Conservation (phyloP, 331 rosid genomes). For the Pyrus hybrid region DNA sequence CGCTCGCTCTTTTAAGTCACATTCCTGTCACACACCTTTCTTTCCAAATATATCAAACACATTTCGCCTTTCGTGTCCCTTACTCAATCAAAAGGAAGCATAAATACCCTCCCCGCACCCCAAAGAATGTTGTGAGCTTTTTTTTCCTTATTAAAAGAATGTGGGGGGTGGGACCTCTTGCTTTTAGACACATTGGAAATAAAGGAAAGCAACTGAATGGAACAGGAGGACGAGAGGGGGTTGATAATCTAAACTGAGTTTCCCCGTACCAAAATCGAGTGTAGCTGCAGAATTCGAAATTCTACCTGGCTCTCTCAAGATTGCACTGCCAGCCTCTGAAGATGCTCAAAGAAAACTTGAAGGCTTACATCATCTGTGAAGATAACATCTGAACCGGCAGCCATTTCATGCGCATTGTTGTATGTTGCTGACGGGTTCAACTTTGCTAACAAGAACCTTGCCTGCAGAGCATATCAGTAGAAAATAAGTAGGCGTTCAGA, state of each 20-base stretch:
- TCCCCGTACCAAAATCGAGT: conserved; percentile 41
- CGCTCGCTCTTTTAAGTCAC: conserved; percentile 23
- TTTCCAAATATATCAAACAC: conserved; percentile 35
- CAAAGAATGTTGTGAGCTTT: conserved; percentile 41
- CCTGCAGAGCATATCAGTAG: conserved; percentile 43
- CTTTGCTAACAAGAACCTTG: conserved; percentile 90
- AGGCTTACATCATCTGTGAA: conserved; percentile 96
- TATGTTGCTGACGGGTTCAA: conserved; percentile 97
- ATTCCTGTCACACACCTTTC: conserved; percentile 28
- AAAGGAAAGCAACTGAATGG: conserved; percentile 33
- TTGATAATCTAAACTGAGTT: conserved; percentile 15
- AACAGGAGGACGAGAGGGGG: conserved; percentile 27
- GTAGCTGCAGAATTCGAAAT: conserved; percentile 26
- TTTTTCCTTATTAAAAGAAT: conserved; percentile 29
- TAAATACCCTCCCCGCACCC: conserved; percentile 24
- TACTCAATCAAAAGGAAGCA: conserved; percentile 32
- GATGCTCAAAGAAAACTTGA: conserved; percentile 97
- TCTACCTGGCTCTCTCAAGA: conserved; percentile 55
- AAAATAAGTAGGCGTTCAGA: background rate
- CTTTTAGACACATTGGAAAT: conserved; percentile 37
- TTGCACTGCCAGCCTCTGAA: conserved; percentile 97
- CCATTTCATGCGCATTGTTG: conserved; percentile 74
- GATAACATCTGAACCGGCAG: conserved; percentile 90
- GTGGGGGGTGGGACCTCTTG: conserved; percentile 28
- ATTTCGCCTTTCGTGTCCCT: conserved; percentile 21